Percentiles rank a stretch among this genome's conserved stretches.
phyloP scores from a whole-genome alignment of 768 basidiomycete genomes.

The Tricholoma saponaceum region DNA sequence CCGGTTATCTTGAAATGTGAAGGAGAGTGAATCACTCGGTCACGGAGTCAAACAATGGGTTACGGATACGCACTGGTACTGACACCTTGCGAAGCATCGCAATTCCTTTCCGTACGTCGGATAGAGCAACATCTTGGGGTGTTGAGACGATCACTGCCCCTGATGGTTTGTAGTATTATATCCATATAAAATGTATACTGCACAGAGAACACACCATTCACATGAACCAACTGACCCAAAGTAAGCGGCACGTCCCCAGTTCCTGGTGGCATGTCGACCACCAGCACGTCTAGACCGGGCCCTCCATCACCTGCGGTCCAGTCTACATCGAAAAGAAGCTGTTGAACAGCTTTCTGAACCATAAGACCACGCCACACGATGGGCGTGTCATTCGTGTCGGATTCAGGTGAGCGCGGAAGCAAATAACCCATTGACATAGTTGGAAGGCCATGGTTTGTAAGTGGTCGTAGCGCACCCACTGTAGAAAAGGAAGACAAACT shows the following conservation, averaged over 20 bases:
- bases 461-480: constrained; percentile 79
- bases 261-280: constrained; percentile 95
- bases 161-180: constrained; percentile 24
- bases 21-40: not conserved
- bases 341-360: constrained; percentile 98
- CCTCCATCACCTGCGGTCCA: constrained; percentile 52
- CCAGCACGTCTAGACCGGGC: constrained; percentile 72
- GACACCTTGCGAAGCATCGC: constrained; percentile 87
- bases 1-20: constrained; percentile 65
- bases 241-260: constrained; percentile 96
- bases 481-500: not conserved
- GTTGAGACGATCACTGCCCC: constrained; percentile 94
- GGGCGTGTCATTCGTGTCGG: constrained; percentile 62
- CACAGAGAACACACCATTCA: constrained; percentile 58
- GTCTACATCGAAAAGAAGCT: constrained; percentile 93
- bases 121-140: constrained; percentile 89
- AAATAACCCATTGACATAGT: constrained; percentile 99
- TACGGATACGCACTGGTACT: constrained; percentile 67
- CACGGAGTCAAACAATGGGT: not conserved
- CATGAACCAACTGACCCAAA: constrained; percentile 79
- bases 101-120: constrained; percentile 90
- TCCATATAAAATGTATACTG: constrained; percentile 10
- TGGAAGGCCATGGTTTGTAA: constrained; percentile 84
- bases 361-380: constrained; percentile 96
- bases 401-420: constrained; percentile 51